These are phyloP conservation scores for Rhazya stricta DNA, from an alignment of 257 asterid species.

Conservation along the genomic window DNA sequence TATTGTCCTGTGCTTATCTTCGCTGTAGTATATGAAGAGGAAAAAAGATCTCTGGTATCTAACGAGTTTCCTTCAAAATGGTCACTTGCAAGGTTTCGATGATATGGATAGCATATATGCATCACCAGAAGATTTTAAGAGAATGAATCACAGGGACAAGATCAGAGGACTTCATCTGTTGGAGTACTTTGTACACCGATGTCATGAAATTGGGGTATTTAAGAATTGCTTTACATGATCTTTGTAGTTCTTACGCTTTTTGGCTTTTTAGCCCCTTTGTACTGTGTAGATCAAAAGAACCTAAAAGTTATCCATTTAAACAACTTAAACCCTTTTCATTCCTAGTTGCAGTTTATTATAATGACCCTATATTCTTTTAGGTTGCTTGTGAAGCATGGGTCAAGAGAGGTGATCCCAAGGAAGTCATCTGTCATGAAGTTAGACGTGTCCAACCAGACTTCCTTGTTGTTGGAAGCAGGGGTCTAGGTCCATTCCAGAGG, in stretches of 20 bases:
- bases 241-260: not conserved
- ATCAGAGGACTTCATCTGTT: constrained; percentile 64
- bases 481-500: constrained; percentile 91
- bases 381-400: constrained; percentile 86
- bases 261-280: not conserved
- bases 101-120: constrained; percentile 73
- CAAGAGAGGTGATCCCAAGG: constrained; percentile 73
- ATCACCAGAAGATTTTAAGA: constrained; percentile 65
- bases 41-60: not conserved
- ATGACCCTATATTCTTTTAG: constrained; percentile 31
- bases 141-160: constrained; percentile 47
- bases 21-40: no score
- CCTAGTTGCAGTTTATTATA: not conserved
- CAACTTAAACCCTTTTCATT: not conserved
- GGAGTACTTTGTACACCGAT: constrained; percentile 76
- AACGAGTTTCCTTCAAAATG: constrained; percentile 2
- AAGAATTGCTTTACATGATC: not conserved
- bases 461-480: constrained; percentile 83
- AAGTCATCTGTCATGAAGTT: constrained; percentile 71
- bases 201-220: constrained; percentile 79
- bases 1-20: not conserved
- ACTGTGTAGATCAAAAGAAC: not conserved
- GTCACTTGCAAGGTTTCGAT: constrained; percentile 54
- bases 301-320: not conserved
- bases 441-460: constrained; percentile 64